Evolutionary conservation across 2,329 filamentous ascomycete genomes (phyloP), one percentile per base, ranked within the genome.

Genomic region (Botrytis galanthina): DNA sequence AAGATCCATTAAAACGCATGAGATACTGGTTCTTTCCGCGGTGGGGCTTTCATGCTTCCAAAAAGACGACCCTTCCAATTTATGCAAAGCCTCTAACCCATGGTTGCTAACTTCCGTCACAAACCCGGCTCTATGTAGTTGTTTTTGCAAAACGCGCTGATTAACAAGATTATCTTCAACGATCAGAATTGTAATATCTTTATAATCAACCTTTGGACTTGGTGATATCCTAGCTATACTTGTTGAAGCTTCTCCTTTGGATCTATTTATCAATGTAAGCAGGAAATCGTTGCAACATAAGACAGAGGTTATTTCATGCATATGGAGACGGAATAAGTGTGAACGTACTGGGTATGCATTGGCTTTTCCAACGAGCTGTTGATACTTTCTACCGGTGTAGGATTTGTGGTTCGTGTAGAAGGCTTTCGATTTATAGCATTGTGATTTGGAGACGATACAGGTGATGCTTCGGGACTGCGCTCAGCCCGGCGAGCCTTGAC

Each of bases 1-100:
- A 68, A 94, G 85, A 79, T 95, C 92, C 92, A 94, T 94, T 8
- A 94, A 82, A 12, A 94, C 89, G 63, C 93, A 86, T 20, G 88
- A 89, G 35, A 92, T 86, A n/a, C 32, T 42, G 16, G 8, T 72
- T 68, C 37, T 60, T 66, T 88, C 84, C 22, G 85, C 81, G 1
- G 32, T 44, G 35, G 48, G 59, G 6, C 14, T 60, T 39, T 46
- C 66, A 39, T 67, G 66, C 48, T 62, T 71, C 88, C 88, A 90
- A 78, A 88, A 90, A 14, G 85, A 83, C 9, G 88, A 89, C 61
- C 82, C 83, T 73, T 86, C 83, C 39, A 91, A 79, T 62, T 86
- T 84, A 67, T 90, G 87, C 1, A 91, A 82, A 0, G 89, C 89
- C 78, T 91, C 89, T 63, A 86, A 85, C 64, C 89, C 89, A 75